Conservation (phyloP, 2,329 filamentous ascomycete genomes). For the Colletotrichum godetiae region DNA sequence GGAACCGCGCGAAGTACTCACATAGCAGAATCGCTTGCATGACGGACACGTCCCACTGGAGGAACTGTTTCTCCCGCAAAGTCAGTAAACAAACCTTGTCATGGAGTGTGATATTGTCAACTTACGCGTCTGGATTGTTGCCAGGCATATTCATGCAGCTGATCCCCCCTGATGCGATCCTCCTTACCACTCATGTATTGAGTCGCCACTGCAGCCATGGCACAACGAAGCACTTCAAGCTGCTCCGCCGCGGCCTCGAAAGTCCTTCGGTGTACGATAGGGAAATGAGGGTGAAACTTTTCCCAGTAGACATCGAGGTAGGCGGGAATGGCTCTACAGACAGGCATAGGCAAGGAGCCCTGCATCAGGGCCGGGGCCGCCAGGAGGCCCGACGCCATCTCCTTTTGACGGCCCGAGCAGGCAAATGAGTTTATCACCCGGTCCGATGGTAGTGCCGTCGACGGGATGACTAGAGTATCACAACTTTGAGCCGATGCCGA, state of each 20-base stretch:
- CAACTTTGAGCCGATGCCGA: slow-evolving; percentile 56
- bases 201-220: slow-evolving; percentile 68
- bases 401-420: slow-evolving; percentile 54
- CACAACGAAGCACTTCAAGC: slow-evolving; percentile 58
- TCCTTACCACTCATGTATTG: slow-evolving; percentile 61
- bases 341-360: slow-evolving; percentile 47
- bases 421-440: slow-evolving; percentile 48
- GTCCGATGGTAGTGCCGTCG: slow-evolving; percentile 51
- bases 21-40: slow-evolving; percentile 67
- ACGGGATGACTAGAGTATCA: slow-evolving; percentile 61
- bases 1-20: slow-evolving; percentile 66
- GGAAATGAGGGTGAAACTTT: slow-evolving; percentile 58
- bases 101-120: slow-evolving; percentile 24
- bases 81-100: not conserved
- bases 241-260: slow-evolving; percentile 54
- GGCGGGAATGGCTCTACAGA: slow-evolving; percentile 56
- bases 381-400: slow-evolving; percentile 51
- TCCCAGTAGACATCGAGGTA: slow-evolving; percentile 67
- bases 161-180: slow-evolving; percentile 60
- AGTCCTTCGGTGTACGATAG: slow-evolving; percentile 61
- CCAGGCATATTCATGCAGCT: slow-evolving; percentile 63
- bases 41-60: slow-evolving; percentile 60
- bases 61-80: slow-evolving; percentile 47
- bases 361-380: slow-evolving; percentile 50
- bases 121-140: slow-evolving; percentile 63